Evolutionary conservation across 805 yeast genomes (phyloP).

Genomic region (Pichia gijzeniarum): DNA sequence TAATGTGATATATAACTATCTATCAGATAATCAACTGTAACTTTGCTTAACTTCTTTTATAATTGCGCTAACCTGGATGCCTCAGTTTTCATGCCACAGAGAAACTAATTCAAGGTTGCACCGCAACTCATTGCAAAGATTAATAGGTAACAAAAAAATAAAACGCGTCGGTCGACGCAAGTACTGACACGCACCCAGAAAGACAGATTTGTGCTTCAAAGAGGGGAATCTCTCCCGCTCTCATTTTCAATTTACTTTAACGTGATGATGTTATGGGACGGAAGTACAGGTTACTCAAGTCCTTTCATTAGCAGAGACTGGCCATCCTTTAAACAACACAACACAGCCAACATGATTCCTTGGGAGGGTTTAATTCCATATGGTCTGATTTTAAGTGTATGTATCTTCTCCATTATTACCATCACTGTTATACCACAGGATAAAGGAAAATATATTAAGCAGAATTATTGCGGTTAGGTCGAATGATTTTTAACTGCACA

Average conservation of each 20-base stretch:
- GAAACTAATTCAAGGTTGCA: no score
- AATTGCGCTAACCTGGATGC: neutral
- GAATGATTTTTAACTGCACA: no score
- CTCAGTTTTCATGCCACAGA: no score
- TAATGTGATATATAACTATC: constrained; percentile 14
- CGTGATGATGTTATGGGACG: neutral
- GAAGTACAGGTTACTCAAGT: no score
- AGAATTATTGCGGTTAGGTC: no score
- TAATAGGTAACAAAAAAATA: no score
- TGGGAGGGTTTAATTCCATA: constrained; percentile 63
- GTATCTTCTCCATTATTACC: constrained; percentile 20
- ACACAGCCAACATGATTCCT: constrained; percentile 44
- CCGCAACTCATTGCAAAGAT: no score
- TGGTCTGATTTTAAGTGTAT: constrained; percentile 46
- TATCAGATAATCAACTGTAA: constrained; percentile 6
- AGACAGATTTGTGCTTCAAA: neutral
- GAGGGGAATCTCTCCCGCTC: constrained; percentile 4
- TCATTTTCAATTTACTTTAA: neutral
- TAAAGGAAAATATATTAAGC: no score
- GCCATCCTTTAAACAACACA: neutral
- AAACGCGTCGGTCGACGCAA: neutral
- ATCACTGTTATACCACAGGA: no score
- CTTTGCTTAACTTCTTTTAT: no score
- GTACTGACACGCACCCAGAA: constrained; percentile 1
- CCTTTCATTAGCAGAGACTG: neutral